phyloP scores from a whole-genome alignment of 2,329 filamentous ascomycete genomes.

The Lasiodiplodia sp. region DNA sequence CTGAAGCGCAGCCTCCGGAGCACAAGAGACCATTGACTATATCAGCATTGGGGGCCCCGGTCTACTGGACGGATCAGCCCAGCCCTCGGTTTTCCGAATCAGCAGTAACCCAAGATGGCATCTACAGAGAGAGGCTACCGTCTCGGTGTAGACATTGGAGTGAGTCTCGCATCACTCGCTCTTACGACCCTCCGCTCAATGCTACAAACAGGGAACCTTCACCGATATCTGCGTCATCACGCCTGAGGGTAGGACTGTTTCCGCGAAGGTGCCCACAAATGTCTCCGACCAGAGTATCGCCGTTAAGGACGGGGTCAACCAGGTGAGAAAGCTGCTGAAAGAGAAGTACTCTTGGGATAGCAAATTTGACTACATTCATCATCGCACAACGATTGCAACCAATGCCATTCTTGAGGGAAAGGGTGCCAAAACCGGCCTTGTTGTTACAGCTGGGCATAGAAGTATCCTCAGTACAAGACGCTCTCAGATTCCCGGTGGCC shows the following conservation, averaged over 20 bases:
- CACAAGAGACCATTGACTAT: too few species aligned
- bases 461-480: slow-evolving; percentile 56
- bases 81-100: too few species aligned
- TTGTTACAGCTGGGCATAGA: slow-evolving; percentile 59
- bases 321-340: slow-evolving; percentile 50
- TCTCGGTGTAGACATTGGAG: slow-evolving; percentile 39
- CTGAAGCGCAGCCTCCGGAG: too few species aligned
- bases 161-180: slow-evolving; percentile 10
- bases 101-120: not conserved
- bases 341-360: slow-evolving; percentile 51
- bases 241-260: slow-evolving; percentile 52
- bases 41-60: too few species aligned
- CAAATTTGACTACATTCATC: slow-evolving; percentile 58
- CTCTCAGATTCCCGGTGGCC: slow-evolving; percentile 59
- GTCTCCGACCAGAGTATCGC: slow-evolving; percentile 56
- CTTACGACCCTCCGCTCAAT: slow-evolving; percentile 10
- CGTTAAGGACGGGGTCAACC: slow-evolving; percentile 54
- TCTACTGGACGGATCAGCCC: too few species aligned
- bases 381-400: slow-evolving; percentile 59
- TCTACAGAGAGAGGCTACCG: slow-evolving; percentile 33
- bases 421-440: slow-evolving; percentile 55
- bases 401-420: slow-evolving; percentile 60
- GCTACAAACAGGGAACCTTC: slow-evolving; percentile 49
- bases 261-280: slow-evolving; percentile 57
- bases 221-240: slow-evolving; percentile 59